Evolutionary conservation across 1,284 basidiomycete species (phyloP).

Genomic region (Anthracocystis walkeri): DNA sequence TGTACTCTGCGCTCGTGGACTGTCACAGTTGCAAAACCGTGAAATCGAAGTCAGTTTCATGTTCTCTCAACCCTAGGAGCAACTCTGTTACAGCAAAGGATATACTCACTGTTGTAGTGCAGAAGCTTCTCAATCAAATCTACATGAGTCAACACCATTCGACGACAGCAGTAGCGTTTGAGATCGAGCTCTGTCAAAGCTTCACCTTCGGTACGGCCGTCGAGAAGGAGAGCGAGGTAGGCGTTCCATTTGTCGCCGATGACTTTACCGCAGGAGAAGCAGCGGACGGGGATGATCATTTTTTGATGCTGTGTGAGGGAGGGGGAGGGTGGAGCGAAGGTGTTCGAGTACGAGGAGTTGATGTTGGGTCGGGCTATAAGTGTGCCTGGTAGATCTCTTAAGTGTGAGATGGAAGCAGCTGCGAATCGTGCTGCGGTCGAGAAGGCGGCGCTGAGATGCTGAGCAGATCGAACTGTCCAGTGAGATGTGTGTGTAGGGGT

Average conservation of each 20-base stretch:
- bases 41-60: background rate
- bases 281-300: constrained; percentile 68
- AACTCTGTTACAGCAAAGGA: background rate
- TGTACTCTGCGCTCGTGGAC: constrained; percentile 48
- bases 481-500: constrained; percentile 16
- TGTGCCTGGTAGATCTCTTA: too few species aligned
- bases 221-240: constrained; percentile 65
- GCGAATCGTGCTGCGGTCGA: background rate
- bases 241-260: constrained; percentile 69
- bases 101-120: constrained; percentile 91
- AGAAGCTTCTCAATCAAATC: constrained; percentile 95
- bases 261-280: constrained; percentile 69
- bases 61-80: background rate
- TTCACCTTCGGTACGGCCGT: constrained; percentile 75
- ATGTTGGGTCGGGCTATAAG: background rate
- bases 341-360: background rate
- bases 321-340: too few species aligned
- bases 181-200: constrained; percentile 90
- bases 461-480: background rate
- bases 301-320: constrained; percentile 1
- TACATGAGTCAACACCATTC: constrained; percentile 98
- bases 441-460: too few species aligned
- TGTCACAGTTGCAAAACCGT: background rate
- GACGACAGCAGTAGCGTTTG: constrained; percentile 93
- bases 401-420: constrained; percentile 11